These are phyloP conservation scores for Echium plantagineum DNA, from an alignment of 257 asterid genomes.

Conservation along the genomic window DNA sequence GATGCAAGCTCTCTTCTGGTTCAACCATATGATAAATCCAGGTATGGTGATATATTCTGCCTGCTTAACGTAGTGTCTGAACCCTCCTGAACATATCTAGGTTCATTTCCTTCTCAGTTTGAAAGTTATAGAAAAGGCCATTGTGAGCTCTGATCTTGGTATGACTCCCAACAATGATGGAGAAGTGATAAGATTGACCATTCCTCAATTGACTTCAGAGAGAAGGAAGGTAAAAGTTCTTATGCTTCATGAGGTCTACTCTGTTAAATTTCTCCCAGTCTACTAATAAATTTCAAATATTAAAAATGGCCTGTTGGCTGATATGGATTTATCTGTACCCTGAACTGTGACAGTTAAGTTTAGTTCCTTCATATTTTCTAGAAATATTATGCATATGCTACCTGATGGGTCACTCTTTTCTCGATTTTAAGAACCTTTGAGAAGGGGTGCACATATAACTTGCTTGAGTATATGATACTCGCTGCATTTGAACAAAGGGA, in stretches of 20 bases:
- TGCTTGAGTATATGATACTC: neutral
- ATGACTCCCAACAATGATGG: conserved; percentile 97
- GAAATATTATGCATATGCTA: neutral
- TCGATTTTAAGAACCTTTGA: too few species aligned
- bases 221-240: conserved; percentile 76
- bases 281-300: too few species aligned
- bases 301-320: neutral
- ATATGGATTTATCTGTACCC: neutral
- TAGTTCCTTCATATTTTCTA: neutral
- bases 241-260: conserved; percentile 6
- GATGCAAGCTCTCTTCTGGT: conserved; percentile 79
- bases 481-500: neutral
- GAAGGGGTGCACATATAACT: too few species aligned
- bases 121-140: conserved; percentile 86
- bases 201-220: conserved; percentile 81
- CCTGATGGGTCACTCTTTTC: neutral
- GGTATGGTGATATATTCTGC: conserved; percentile 22
- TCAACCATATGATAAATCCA: conserved; percentile 95
- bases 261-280: neutral
- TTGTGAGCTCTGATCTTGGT: conserved; percentile 66
- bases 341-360: neutral
- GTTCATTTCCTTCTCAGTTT: conserved; percentile 36
- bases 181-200: conserved; percentile 75
- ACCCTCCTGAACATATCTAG: conserved; percentile 1
- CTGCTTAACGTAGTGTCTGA: neutral